Base-by-base conservation (phyloP, 2,329 filamentous ascomycete species). In the Moelleriella libera region DNA sequence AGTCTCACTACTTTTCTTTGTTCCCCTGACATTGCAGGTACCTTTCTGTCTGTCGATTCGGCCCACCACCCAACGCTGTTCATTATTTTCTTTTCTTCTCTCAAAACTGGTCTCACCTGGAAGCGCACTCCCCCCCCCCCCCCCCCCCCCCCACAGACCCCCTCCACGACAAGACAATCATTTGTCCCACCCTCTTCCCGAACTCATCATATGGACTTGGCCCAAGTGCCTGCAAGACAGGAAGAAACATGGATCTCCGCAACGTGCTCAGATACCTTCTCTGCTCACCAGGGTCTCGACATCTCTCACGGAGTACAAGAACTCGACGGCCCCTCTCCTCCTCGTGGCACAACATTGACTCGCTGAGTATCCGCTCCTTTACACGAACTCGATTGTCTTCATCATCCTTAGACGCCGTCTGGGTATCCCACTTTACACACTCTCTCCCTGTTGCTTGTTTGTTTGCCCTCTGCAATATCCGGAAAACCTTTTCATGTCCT, bases 141-240 rank as follows among this genome's bases (percentile, higher is more conserved):
- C 32, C 32, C 11, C 7, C 7, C 11, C 32, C 11, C 32, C 7
- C 32, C 32, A 65, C 62, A 62, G 60, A 61, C 59, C 57, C 53
- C 60, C 57, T 52, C 54, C 55, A 49, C 45, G 49, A 57, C 55
- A 48, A 63, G 57, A 63, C 60, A 63, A 58, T 63, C 57, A 54
- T 52, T 58, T 57, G 53, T 53, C 43, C 55, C 50, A 51, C 54
- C 50, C 52, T 56, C 51, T 52, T 56, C 51, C 54, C 14, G n/a
- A 52, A 50, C 52, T 50, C 53, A 55, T 58, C 54, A 57, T 53
- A 52, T 54, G 54, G 53, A 58, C 54, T 57, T 55, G 61, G 58
- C 21, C 21, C 21, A 57, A n/a, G 28, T 58, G 59, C 59, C 54
- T 50, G 45, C 47, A 48, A 52, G 50, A 52, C 54, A 54, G 59